Conservation (phyloP, 129 eudicot species). For the Logfia minima region DNA sequence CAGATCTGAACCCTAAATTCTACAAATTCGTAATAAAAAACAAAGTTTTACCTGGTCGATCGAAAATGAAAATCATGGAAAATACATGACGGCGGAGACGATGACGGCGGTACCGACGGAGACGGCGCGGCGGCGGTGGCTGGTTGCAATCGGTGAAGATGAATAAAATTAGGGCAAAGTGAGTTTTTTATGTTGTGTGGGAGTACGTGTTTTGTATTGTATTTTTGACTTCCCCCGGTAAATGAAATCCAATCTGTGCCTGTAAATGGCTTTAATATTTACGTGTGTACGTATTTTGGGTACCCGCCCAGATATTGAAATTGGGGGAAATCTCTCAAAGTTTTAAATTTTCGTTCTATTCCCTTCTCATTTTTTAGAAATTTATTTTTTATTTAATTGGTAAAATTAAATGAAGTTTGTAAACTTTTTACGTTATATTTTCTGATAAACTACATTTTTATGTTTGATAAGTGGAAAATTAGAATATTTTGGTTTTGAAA, state of each 20-base stretch:
- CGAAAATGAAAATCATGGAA: neutral
- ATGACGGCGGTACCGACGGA: neutral
- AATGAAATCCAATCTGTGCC: neutral
- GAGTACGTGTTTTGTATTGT: neutral
- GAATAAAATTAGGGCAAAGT: constrained; percentile 1
- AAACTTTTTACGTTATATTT: too few species aligned
- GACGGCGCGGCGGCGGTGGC: constrained; percentile 8
- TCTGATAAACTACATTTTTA: too few species aligned
- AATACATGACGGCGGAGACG: neutral
- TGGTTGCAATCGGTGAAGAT: neutral
- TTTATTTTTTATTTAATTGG: too few species aligned
- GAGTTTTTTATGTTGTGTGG: neutral
- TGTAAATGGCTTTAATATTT: neutral
- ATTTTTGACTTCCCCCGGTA: neutral
- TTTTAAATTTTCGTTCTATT: neutral
- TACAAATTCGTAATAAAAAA: neutral
- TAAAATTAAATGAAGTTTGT: too few species aligned
- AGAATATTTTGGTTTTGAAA: too few species aligned
- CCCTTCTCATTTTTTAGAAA: neutral
- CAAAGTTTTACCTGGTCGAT: constrained; percentile 5
- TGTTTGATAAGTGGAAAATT: too few species aligned
- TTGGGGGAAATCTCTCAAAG: neutral
- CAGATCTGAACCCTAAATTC: constrained; percentile 17
- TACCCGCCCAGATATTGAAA: neutral
- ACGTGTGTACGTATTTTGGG: neutral